phyloP scores from a whole-genome alignment of 2,329 filamentous ascomycete species.

The Ophiostoma himal-ulmi region DNA sequence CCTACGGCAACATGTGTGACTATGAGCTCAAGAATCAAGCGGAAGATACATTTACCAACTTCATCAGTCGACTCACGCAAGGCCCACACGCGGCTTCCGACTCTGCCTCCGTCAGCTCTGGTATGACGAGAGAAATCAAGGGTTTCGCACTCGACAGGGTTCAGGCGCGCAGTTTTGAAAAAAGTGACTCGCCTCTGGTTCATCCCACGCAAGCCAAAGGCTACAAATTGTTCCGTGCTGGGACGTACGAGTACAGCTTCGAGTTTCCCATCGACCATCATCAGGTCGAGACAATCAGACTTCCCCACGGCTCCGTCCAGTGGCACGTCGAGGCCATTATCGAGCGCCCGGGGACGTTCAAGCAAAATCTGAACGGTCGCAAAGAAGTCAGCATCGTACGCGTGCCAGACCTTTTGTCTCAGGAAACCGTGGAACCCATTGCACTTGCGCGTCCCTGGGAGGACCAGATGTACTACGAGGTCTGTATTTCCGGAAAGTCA shows the following conservation, averaged over 20 bases:
- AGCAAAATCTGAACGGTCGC: constrained; percentile 74
- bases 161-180: constrained; percentile 75
- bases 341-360: constrained; percentile 82
- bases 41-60: constrained; percentile 30
- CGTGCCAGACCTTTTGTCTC: constrained; percentile 76
- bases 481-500: constrained; percentile 91
- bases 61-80: neutral
- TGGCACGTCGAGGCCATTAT: constrained; percentile 83
- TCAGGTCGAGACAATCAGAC: constrained; percentile 79
- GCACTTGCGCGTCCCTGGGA: constrained; percentile 93
- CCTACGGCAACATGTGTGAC: constrained; percentile 59
- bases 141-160: constrained; percentile 7
- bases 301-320: constrained; percentile 78
- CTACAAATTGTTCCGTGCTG: constrained; percentile 80
- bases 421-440: constrained; percentile 89
- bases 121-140: constrained; percentile 1
- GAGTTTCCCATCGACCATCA: constrained; percentile 86
- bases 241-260: constrained; percentile 62
- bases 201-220: constrained; percentile 54
- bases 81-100: neutral
- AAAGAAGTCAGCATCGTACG: constrained; percentile 81
- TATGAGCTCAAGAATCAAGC: constrained; percentile 43
- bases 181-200: constrained; percentile 56
- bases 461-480: constrained; percentile 91
- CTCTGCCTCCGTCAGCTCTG: neutral